Evolutionary conservation across 805 yeast genomes (phyloP), one percentile per base, ranked within the genome.

Genomic region (Kuraishia floccosa): DNA sequence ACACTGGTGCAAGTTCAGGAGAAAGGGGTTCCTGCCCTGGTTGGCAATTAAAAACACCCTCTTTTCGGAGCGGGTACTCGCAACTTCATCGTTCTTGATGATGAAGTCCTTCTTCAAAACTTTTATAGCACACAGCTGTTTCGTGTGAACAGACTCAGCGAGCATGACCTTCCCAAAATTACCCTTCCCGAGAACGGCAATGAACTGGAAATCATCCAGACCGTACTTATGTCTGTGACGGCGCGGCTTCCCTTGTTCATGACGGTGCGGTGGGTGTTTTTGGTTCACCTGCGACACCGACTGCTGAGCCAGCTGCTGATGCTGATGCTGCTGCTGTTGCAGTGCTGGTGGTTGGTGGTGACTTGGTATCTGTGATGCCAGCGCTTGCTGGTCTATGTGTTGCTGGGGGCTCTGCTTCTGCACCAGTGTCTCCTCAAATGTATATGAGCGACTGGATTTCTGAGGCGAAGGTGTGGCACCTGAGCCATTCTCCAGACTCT

Each of bases 141-240:
- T 70, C 1, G 89, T 76, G 38, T 77, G 80, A 49, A 89, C 77
- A 11, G 95, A 82, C 57, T 89, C 95, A 1, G 96, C 97, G 42
- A 91, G 68, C 87, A 91, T 84, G 34, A 91, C 98, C 51, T 91
- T 91, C 57, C 99, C 99, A 53, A 91, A 91, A 54, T 91, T 91
- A 59, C 99, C 99, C 52, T 87, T 91, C 45, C 99, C 99, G 35
- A 91, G 67, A 7, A 91, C 98, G 7, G 96, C 94, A 42, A 91
- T 58, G 48, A 91, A 81, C 43, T 84, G 80, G 66, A 91, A 91
- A 56, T 91, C 97, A 52, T 91, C 97, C 35, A 91, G 66, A 0
- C 98, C 96, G 34, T 87, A 74, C 53, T 76, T 79, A 46, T 80
- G 73, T 42, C 84, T 74, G 42, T 63, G 65, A 31, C 52, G 56